phyloP scores from a whole-genome alignment of 106 monocot genomes.

The Posidonia australis region DNA sequence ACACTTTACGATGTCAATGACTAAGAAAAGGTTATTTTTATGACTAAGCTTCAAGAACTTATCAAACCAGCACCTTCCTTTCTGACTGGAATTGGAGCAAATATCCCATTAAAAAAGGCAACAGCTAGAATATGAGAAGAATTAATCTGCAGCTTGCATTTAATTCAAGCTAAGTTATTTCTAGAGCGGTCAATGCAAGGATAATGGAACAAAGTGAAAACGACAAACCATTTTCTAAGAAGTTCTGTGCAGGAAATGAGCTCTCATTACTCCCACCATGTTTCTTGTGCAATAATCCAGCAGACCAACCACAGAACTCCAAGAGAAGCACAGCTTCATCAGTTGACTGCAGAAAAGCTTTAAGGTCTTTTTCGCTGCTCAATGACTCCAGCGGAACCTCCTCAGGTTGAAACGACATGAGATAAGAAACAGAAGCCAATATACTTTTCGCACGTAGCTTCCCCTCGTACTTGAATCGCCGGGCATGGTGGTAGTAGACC shows the following conservation, averaged over 20 bases:
- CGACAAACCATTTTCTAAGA: slow-evolving; percentile 34
- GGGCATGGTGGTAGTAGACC: slow-evolving; percentile 55
- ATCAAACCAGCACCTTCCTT: no score
- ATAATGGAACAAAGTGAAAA: not conserved
- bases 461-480: slow-evolving; percentile 60
- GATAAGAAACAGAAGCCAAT: slow-evolving; percentile 47
- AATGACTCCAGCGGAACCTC: slow-evolving; percentile 56
- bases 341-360: slow-evolving; percentile 53
- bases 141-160: no score
- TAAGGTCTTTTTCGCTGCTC: slow-evolving; percentile 43
- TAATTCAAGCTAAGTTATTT: not conserved
- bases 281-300: slow-evolving; percentile 32
- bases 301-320: slow-evolving; percentile 94
- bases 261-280: slow-evolving; percentile 20
- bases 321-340: slow-evolving; percentile 73
- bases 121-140: no score
- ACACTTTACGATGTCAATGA: no score
- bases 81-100: no score
- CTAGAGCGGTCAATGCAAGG: not conserved
- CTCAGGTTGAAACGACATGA: slow-evolving; percentile 41
- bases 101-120: no score
- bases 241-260: slow-evolving; percentile 1
- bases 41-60: no score
- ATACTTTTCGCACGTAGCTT: slow-evolving; percentile 49
- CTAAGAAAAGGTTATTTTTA: no score